Conservation (phyloP, 164 flowering plant genomes). For the Hamamelis virginiana region DNA sequence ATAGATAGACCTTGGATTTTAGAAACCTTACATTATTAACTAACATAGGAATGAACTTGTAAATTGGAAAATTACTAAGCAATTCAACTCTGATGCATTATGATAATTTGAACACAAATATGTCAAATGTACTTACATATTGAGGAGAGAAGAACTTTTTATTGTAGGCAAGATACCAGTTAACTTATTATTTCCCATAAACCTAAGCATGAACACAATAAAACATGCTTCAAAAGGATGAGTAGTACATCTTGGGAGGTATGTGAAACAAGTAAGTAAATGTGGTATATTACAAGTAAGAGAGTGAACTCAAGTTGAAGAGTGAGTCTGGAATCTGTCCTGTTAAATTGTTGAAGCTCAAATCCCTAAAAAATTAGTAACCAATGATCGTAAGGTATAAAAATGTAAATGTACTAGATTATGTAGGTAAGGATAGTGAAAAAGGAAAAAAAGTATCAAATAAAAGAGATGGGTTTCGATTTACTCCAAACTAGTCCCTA, state of each 20-base stretch:
- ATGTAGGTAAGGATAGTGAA: too few relatives aligned
- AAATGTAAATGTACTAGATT: not conserved
- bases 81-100: not conserved
- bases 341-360: too few relatives aligned
- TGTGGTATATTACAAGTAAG: conserved; percentile 52
- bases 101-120: not conserved
- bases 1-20: too few relatives aligned
- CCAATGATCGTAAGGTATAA: not conserved
- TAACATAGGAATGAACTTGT: too few relatives aligned
- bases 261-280: not conserved
- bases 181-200: conserved; percentile 73
- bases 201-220: conserved; percentile 41
- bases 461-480: too few relatives aligned
- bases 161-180: too few relatives aligned
- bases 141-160: conserved; percentile 42
- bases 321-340: conserved; percentile 58
- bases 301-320: conserved; percentile 59
- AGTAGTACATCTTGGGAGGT: not conserved
- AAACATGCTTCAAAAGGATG: not conserved
- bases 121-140: conserved; percentile 44
- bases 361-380: too few relatives aligned
- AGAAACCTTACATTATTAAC: too few relatives aligned
- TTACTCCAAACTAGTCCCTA: too few relatives aligned
- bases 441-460: too few relatives aligned
- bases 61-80: not conserved